phyloP scores from a whole-genome alignment of 768 basidiomycete genomes.

The Tulasnella sp. region DNA sequence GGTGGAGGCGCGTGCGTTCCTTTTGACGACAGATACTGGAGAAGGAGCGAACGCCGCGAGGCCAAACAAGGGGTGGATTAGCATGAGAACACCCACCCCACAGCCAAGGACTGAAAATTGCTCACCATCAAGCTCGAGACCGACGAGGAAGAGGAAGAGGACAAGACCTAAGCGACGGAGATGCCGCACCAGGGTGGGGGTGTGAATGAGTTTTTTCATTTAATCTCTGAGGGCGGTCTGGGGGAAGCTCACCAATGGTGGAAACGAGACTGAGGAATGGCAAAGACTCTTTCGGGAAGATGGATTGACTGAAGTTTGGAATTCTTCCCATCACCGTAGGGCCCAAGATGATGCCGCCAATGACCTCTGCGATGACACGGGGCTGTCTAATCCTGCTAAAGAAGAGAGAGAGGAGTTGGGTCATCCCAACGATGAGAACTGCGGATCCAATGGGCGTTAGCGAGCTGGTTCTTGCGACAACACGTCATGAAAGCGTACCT shows the following conservation, averaged over 20 bases:
- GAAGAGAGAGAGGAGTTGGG: slow-evolving; percentile 63
- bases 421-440: slow-evolving; percentile 79
- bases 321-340: slow-evolving; percentile 68
- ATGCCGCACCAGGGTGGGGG: not conserved
- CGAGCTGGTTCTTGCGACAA: slow-evolving; percentile 3
- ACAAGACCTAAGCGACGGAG: slow-evolving; percentile 45
- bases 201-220: slow-evolving; percentile 28
- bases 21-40: slow-evolving; percentile 46
- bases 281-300: slow-evolving; percentile 42
- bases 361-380: slow-evolving; percentile 88
- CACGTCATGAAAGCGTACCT: slow-evolving; percentile 23
- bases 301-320: slow-evolving; percentile 53
- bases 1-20: slow-evolving; percentile 56
- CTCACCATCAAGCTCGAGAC: slow-evolving; percentile 68
- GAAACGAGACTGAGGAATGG: slow-evolving; percentile 64
- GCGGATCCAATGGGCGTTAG: slow-evolving; percentile 28
- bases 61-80: not conserved
- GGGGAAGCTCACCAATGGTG: slow-evolving; percentile 50
- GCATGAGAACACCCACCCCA: not conserved
- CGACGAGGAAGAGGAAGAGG: slow-evolving; percentile 78
- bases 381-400: slow-evolving; percentile 77
- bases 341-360: slow-evolving; percentile 85
- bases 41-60: not conserved
- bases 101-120: not conserved
- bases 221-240: slow-evolving; percentile 30